phyloP scores from a whole-genome alignment of 345 rosid genomes.

The Brassica incana region DNA sequence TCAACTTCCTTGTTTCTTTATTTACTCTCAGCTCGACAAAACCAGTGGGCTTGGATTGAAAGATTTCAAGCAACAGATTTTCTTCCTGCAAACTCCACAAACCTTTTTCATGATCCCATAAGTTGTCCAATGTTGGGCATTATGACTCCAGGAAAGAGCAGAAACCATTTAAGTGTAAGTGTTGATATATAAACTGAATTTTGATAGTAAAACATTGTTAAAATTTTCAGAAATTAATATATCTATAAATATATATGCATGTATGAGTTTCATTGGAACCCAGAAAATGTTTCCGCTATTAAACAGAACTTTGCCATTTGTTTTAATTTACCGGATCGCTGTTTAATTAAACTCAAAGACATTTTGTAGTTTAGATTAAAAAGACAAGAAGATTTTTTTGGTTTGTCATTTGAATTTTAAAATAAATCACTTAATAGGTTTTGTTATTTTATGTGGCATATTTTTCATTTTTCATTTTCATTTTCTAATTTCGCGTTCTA shows the following conservation, averaged over 20 bases:
- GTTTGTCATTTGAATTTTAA: neutral
- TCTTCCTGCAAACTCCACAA: conserved; percentile 13
- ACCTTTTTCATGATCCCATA: neutral
- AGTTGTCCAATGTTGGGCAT: conserved; percentile 12
- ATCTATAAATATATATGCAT: no score
- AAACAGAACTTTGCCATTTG: neutral
- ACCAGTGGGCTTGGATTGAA: neutral
- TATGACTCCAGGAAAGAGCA: conserved; percentile 10
- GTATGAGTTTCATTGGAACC: neutral
- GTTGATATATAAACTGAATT: neutral
- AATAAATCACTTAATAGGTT: neutral
- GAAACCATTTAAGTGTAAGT: conserved; percentile 24
- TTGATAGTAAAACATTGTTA: neutral
- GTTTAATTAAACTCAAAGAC: neutral
- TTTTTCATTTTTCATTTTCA: neutral
- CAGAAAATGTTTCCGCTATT: neutral
- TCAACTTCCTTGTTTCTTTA: neutral
- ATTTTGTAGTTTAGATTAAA: neutral
- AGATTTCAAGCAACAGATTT: neutral
- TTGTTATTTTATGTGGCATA: neutral
- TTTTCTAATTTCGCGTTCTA: neutral
- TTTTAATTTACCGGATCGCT: neutral
- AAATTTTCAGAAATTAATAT: neutral
- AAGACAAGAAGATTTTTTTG: neutral
- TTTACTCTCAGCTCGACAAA: conserved; percentile 24